Evolutionary conservation across 257 asterid genomes (phyloP).

Genomic region (Solanum tacnaense): DNA sequence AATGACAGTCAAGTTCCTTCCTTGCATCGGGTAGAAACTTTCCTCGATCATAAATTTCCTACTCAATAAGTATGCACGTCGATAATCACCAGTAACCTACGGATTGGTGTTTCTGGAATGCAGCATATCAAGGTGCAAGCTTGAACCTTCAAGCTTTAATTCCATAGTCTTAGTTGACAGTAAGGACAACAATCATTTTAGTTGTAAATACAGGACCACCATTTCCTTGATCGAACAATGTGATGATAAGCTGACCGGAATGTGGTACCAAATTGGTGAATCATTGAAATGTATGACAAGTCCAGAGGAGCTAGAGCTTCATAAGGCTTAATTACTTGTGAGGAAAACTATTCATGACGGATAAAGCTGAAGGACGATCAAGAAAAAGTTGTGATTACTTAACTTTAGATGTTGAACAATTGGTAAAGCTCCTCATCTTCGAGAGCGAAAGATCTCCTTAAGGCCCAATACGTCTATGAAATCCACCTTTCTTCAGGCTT

Average conservation of each 20-base stretch:
- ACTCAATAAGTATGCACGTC: not conserved
- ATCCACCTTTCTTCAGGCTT: constrained; percentile 24
- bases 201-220: not conserved
- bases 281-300: not conserved
- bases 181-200: not conserved
- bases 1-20: not conserved
- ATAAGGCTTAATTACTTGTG: not conserved
- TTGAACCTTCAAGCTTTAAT: not conserved
- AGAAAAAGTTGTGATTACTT: not conserved
- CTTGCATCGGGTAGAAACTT: not conserved
- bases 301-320: not conserved
- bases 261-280: not conserved
- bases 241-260: not conserved
- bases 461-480: not conserved
- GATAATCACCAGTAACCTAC: not conserved
- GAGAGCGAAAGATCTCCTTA: not conserved
- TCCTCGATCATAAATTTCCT: not conserved
- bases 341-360: not conserved
- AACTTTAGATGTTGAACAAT: not conserved
- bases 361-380: not conserved
- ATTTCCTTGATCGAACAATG: not conserved
- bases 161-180: not conserved
- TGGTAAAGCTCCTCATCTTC: not conserved
- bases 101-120: not conserved
- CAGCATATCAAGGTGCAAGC: not conserved